Evolutionary conservation across 441 rosid species (phyloP), one percentile per base, ranked within the genome.

Genomic region (Omphalea diandra): DNA sequence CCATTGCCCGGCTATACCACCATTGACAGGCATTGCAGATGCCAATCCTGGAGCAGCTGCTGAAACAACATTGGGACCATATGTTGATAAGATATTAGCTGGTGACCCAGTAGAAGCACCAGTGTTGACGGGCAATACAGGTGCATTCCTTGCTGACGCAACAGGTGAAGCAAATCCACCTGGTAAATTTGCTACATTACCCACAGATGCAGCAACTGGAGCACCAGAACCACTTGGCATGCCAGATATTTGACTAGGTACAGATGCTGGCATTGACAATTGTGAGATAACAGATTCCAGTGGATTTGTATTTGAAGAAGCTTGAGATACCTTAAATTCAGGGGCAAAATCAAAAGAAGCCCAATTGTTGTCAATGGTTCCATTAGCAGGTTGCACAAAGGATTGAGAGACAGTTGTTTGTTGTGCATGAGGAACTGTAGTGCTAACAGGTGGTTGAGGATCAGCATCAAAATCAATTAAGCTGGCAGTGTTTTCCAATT

Each of bases 391-490:
- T 78, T 80, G 88, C 27, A 83, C 54, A 81, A 70, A 43, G 43
- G 88, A 74, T 57, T 80, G 96, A 31, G 83, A 41, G 65, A 66
- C 61, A 41, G 82, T 66, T n/a, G 87, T 50, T 72, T 80, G 86
- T 18, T 83, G 90, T 38, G 83, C 46, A 70, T 78, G 94, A 31
- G 81, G 41, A 69, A 69, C 70, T 53, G 87, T 68, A 7, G 82
- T 71, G 69, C 84, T 76, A 61, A 56, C 68, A 8, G 89, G 82
- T 74, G 94, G 91, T 79, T 83, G 90, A 27, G 95, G 91, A 80
- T 87, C 93, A 74, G 93, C 83, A 80, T 88, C 98, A 78, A 96
- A 93, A 87, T 93, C 97, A 80, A 96, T 96, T 77, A 96, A 83
- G 84, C 99, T 96, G 67, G 70, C 71, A 68, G 91, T 70, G 62